Evolutionary conservation across 352 stramenopile genomes (phyloP).

Genomic region (Aphanomyces invadans): DNA sequence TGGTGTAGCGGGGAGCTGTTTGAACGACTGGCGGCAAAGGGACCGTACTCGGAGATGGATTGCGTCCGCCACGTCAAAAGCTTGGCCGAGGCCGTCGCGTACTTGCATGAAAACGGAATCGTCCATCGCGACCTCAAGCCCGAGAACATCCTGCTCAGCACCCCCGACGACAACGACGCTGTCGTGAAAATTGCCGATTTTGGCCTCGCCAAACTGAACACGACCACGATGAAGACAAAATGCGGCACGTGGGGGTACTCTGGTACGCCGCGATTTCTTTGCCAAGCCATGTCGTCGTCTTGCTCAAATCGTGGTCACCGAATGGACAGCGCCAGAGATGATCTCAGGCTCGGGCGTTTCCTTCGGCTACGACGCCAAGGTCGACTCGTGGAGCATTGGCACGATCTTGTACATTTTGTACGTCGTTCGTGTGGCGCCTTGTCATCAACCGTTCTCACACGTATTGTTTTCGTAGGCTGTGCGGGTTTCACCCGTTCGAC

Average conservation of each 20-base stretch:
- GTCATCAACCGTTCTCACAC: neutral
- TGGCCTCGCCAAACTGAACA: constrained; percentile 76
- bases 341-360: constrained; percentile 57
- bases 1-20: constrained; percentile 60
- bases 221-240: constrained; percentile 65
- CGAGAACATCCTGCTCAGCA: constrained; percentile 66
- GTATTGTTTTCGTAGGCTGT: constrained; percentile 35
- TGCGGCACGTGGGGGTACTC: constrained; percentile 77
- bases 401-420: constrained; percentile 82
- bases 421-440: constrained; percentile 11
- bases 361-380: constrained; percentile 77
- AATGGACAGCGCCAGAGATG: constrained; percentile 54
- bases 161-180: constrained; percentile 13
- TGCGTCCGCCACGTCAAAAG: constrained; percentile 63
- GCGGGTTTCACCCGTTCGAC: constrained; percentile 79
- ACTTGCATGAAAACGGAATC: constrained; percentile 68
- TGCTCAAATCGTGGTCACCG: too few species aligned
- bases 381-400: constrained; percentile 83
- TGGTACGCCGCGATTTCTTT: constrained; percentile 26
- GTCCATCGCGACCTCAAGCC: constrained; percentile 78
- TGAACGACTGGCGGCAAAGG: constrained; percentile 65
- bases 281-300: too few species aligned
- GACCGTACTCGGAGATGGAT: constrained; percentile 73
- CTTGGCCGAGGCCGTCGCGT: constrained; percentile 61
- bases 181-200: constrained; percentile 59